A percentile compares a stretch with the other conserved stretches of the same genome.
Evolutionary conservation across 179 eudicot species (phyloP).

Genomic region (Spergularia azorica): DNA sequence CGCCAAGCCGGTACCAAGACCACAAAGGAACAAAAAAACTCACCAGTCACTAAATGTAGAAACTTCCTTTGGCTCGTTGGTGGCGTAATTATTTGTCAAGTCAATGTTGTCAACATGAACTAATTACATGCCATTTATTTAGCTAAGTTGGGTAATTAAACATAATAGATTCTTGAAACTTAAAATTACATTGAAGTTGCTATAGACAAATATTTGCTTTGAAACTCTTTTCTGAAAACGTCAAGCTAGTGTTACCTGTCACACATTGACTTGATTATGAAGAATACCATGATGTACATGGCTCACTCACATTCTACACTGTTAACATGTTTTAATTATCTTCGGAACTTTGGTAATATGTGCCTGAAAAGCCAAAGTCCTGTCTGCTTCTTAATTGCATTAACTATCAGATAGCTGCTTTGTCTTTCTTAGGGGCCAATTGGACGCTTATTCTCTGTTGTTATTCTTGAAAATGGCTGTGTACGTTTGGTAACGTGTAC

Average conservation of each 20-base stretch:
- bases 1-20: too few species aligned
- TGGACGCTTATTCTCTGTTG: conserved; percentile 1
- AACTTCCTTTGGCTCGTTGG: too few species aligned
- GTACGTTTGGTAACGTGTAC: neutral
- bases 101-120: too few species aligned
- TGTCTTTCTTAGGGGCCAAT: neutral
- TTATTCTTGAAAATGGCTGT: neutral
- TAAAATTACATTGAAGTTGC: too few species aligned
- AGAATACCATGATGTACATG: neutral
- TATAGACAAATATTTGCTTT: too few species aligned
- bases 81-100: too few species aligned
- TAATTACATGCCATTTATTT: too few species aligned
- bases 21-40: too few species aligned
- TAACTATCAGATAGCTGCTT: neutral
- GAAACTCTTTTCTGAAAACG: neutral
- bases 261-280: neutral
- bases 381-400: neutral
- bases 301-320: neutral
- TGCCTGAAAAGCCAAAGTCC: neutral
- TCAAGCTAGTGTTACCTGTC: neutral
- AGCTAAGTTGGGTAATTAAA: too few species aligned
- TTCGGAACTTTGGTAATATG: neutral
- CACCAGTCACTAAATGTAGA: too few species aligned
- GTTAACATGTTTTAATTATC: neutral
- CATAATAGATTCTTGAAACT: too few species aligned